Base-by-base conservation (phyloP, 1,139 yeast species). In the Wickerhamiella pararugosa region DNA sequence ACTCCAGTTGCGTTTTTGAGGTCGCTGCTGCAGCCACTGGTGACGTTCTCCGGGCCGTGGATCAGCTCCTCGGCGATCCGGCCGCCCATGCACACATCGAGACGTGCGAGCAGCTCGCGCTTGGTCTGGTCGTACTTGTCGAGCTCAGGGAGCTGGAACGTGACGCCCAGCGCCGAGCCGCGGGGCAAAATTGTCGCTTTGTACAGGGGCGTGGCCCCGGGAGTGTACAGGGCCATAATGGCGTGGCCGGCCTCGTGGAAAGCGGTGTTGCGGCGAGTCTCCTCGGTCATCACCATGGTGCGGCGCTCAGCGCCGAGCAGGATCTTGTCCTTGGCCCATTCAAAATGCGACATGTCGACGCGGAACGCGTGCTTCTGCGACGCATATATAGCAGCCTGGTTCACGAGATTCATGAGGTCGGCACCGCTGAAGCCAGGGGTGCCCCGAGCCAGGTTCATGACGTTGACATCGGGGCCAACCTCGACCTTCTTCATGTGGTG, bases 161-260 rank as follows among this genome's bases (percentile, higher is more conserved):
- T 90, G 42, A 92, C 76, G 58, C 99, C 99, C 43, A 90, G 69
- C 0, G 98, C 97, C 53, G 94, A 71, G 36, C 99, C 99, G 59
- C 99, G 75, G 39, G 98, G 98, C 49, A 90, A 69, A 51, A 90
- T 87, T 0, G 99, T 92, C 2, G 97, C 98, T 63, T 90, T 90
- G 65, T 92, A 92, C 47, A 92, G 70, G 3, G 95, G 87, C 5
- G 95, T 86, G 7, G 98, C 97, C n/a, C 94, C 96, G 7, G 78
- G 77, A 7, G 95, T 83, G 62, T 73, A 90, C 75, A 90, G 72
- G 5, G 98, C 97, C 83, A 87, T 84, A 46, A 90, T 83, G 4
- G 98, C 98, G 64, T 90, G 99, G 2, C 99, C 99, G 7, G 98
- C 99, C 65, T 90, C 99, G 63, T 90, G 99, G 61, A 78, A 92